These are phyloP conservation scores for Termitomyces sp. DNA, from an alignment of 768 basidiomycete species.

Conservation along the genomic window DNA sequence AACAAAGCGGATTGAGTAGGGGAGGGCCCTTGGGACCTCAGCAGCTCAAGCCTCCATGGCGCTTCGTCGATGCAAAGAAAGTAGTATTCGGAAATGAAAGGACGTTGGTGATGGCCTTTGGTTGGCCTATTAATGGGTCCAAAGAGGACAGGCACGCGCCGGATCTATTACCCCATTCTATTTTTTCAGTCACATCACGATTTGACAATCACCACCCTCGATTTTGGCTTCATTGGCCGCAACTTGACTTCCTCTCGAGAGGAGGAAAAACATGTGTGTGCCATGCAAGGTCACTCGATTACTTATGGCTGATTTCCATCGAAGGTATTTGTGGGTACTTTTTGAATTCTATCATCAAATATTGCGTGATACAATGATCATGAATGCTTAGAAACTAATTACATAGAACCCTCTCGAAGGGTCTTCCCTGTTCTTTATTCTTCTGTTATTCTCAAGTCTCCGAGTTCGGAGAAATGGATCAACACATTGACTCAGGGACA, in stretches of 20 bases:
- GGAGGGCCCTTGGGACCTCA: conserved; percentile 65
- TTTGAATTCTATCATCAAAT: neutral
- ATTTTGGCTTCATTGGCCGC: neutral
- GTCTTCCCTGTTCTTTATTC: neutral
- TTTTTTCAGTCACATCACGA: neutral
- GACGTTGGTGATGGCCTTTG: neutral
- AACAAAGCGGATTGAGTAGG: conserved; percentile 49
- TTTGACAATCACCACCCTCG: neutral
- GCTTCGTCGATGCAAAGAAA: conserved; percentile 14
- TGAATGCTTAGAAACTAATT: neutral
- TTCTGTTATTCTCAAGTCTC: neutral
- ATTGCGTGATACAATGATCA: neutral
- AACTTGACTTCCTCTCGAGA: neutral
- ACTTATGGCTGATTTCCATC: neutral
- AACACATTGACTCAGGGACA: neutral
- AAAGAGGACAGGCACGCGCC: conserved; percentile 2
- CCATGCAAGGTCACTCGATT: neutral
- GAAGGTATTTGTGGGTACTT: neutral
- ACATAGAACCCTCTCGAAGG: neutral
- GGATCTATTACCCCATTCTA: neutral
- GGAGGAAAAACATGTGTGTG: neutral
- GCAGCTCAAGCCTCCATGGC: conserved; percentile 73
- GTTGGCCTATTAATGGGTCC: neutral
- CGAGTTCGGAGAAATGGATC: neutral
- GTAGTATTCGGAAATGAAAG: neutral